These are phyloP conservation scores for Actinidia arguta DNA, from an alignment of 179 eudicot species.

Conservation along the genomic window DNA sequence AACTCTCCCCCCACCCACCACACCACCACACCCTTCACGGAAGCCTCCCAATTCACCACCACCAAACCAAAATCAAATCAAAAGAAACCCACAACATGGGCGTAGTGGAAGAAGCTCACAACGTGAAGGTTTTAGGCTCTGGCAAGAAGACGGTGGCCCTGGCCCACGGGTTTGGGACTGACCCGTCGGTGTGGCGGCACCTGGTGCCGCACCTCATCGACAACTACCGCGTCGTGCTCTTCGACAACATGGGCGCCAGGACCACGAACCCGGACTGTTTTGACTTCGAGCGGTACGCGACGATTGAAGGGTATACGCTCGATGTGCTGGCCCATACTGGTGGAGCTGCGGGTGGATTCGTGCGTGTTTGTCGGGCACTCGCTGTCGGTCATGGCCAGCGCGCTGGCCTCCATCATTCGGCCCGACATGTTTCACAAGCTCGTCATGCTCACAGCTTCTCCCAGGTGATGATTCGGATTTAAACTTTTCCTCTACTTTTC, in stretches of 20 bases:
- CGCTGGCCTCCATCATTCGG: constrained; percentile 57
- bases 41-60: too few relatives aligned
- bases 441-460: constrained; percentile 54
- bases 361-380: constrained; percentile 71
- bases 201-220: constrained; percentile 76
- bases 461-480: constrained; percentile 37
- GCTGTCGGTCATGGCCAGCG: constrained; percentile 29
- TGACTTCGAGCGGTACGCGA: constrained; percentile 75
- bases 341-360: constrained; percentile 38
- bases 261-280: constrained; percentile 92
- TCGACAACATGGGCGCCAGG: constrained; percentile 96
- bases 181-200: constrained; percentile 93
- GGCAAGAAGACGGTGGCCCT: constrained; percentile 59
- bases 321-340: constrained; percentile 61
- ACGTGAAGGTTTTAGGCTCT: constrained; percentile 62
- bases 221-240: constrained; percentile 63
- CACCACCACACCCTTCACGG: too few relatives aligned
- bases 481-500: background rate
- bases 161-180: constrained; percentile 94
- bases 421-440: constrained; percentile 67
- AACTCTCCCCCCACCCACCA: too few relatives aligned
- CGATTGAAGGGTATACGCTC: constrained; percentile 69
- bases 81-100: constrained; percentile 47
- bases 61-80: too few relatives aligned
- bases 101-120: constrained; percentile 79